A percentile compares a stretch with the other conserved stretches of the same genome.
These are phyloP conservation scores for Arctostaphylos glauca DNA, from an alignment of 148 eudicot species.

Conservation along the genomic window DNA sequence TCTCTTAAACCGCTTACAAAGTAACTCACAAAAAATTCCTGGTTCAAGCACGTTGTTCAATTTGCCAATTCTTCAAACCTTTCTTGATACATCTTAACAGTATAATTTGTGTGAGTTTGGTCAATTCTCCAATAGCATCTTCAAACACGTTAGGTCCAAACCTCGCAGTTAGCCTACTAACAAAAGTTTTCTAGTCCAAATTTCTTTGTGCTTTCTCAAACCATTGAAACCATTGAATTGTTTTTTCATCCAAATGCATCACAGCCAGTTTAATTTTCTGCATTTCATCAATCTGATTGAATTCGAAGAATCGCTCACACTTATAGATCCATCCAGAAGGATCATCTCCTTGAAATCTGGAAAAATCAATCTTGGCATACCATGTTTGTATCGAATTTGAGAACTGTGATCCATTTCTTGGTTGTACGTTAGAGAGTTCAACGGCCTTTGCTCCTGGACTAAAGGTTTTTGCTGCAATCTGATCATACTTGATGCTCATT, in stretches of 20 bases:
- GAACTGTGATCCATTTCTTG: too few relatives aligned
- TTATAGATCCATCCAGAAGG: not conserved
- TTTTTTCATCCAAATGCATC: not conserved
- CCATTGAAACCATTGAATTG: not conserved
- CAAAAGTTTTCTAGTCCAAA: too few relatives aligned
- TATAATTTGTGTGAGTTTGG: not conserved
- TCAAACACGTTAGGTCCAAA: not conserved
- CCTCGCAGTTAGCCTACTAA: not conserved
- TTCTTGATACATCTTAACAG: too few relatives aligned
- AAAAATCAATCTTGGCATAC: not conserved
- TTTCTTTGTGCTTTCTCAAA: too few relatives aligned
- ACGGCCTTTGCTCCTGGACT: too few relatives aligned
- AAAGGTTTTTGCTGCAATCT: too few relatives aligned
- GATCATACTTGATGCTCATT: too few relatives aligned
- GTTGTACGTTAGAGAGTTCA: too few relatives aligned
- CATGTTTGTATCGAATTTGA: too few relatives aligned
- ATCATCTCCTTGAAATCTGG: too few relatives aligned
- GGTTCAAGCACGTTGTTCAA: too few relatives aligned
- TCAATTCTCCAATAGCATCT: not conserved
- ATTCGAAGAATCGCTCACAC: not conserved
- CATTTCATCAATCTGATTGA: not conserved
- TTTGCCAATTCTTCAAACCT: too few relatives aligned
- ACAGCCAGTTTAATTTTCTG: not conserved
- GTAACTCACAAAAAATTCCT: not conserved
- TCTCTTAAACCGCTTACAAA: not conserved